Conservation (phyloP, 2,329 filamentous ascomycete genomes). For the Diaporthe amygdali region DNA sequence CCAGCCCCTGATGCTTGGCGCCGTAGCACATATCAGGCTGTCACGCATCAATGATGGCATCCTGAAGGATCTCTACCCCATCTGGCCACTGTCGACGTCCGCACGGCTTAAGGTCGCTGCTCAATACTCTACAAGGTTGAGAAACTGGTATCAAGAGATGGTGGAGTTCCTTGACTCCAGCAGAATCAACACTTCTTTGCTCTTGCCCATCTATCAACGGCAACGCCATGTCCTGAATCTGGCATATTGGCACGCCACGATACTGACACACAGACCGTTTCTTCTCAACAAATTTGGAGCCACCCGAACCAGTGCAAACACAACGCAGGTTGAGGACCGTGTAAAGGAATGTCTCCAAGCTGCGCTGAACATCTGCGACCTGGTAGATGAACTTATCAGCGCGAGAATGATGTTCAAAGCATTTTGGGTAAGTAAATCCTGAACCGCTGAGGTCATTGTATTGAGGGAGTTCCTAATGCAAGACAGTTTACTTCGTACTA, state of each 20-base stretch:
- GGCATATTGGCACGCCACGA: constrained; percentile 48
- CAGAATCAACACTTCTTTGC: constrained; percentile 37
- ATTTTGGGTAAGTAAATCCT: constrained; percentile 42
- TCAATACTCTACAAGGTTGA: constrained; percentile 36
- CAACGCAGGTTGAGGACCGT: constrained; percentile 31
- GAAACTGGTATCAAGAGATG: constrained; percentile 40
- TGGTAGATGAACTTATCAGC: constrained; percentile 44
- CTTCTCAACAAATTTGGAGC: constrained; percentile 40
- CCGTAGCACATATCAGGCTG: constrained; percentile 42
- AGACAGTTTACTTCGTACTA: constrained; percentile 46
- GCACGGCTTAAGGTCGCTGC: constrained; percentile 33
- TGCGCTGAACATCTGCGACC: constrained; percentile 43
- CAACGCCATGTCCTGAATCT: constrained; percentile 48
- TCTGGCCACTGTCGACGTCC: constrained; percentile 37
- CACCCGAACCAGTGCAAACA: not conserved
- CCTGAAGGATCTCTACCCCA: constrained; percentile 40
- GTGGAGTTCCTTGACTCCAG: constrained; percentile 45
- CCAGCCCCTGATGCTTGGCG: constrained; percentile 39
- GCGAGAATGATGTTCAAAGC: constrained; percentile 42
- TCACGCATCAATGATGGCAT: constrained; percentile 42
- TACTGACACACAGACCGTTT: constrained; percentile 44
- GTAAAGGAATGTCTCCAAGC: constrained; percentile 42
- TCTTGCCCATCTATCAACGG: constrained; percentile 45
- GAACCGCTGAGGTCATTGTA: not conserved
- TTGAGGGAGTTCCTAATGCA: not conserved